Evolutionary conservation across 1,284 basidiomycete species (phyloP).

Genomic region (Athelia psychrophila): DNA sequence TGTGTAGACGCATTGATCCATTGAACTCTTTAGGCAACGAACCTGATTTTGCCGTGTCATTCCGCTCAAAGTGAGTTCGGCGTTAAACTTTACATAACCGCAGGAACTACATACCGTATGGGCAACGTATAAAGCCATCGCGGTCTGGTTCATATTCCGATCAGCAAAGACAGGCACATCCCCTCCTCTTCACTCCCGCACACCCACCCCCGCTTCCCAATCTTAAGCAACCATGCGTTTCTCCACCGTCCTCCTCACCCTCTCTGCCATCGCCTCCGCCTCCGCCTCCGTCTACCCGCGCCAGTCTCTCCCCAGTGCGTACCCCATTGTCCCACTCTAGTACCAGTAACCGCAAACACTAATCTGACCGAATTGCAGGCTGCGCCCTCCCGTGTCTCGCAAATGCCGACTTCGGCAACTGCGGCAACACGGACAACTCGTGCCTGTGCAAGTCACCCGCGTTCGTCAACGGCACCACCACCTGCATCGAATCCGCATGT

Average conservation of each 20-base stretch:
- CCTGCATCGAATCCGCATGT: slow-evolving; percentile 48
- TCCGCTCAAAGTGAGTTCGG: no score
- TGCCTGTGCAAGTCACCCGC: slow-evolving; percentile 49
- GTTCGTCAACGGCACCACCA: slow-evolving; percentile 45
- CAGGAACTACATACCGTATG: no score
- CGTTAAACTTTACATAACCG: no score
- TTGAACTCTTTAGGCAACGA: no score
- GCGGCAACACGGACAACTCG: slow-evolving; percentile 37
- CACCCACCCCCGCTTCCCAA: no score
- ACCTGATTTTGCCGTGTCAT: no score
- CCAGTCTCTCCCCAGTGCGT: slow-evolving; percentile 39
- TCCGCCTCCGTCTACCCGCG: slow-evolving; percentile 29
- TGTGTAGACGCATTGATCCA: no score
- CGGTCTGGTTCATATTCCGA: no score
- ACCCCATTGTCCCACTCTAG: neutral
- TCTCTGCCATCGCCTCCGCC: slow-evolving; percentile 37
- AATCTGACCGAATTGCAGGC: slow-evolving; percentile 26
- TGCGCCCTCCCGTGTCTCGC: slow-evolving; percentile 48
- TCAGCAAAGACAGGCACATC: no score
- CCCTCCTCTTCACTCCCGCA: no score
- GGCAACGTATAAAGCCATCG: no score
- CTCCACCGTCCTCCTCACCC: slow-evolving; percentile 27
- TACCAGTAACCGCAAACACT: neutral
- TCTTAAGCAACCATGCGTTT: slow-evolving; percentile 19
- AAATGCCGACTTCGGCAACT: slow-evolving; percentile 37